These are phyloP conservation scores for Acorus gramineus DNA, from an alignment of 106 monocot genomes.

Conservation along the genomic window DNA sequence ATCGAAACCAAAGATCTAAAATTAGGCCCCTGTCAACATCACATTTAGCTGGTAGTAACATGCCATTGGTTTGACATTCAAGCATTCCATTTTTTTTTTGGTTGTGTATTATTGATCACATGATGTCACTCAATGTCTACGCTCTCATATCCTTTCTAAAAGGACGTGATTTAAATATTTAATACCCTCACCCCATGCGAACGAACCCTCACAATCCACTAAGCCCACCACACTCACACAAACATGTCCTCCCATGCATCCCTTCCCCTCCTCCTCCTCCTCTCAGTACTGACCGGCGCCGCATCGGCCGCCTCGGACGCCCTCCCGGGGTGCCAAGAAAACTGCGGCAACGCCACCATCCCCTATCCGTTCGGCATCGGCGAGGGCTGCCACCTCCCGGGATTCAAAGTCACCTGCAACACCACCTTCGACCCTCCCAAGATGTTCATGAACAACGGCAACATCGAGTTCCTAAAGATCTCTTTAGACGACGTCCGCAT, in stretches of 20 bases:
- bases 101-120: too few species aligned
- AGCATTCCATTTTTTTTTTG: too few species aligned
- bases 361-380: constrained; percentile 54
- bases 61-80: too few species aligned
- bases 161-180: too few species aligned
- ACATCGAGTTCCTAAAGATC: constrained; percentile 11
- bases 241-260: background rate
- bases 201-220: too few species aligned
- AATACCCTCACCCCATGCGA: too few species aligned
- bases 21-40: too few species aligned
- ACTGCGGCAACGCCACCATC: constrained; percentile 34
- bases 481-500: background rate
- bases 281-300: background rate
- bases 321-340: constrained; percentile 17
- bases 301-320: background rate
- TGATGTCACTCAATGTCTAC: too few species aligned
- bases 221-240: too few species aligned
- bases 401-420: constrained; percentile 41
- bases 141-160: too few species aligned
- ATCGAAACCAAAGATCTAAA: too few species aligned
- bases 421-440: constrained; percentile 13
- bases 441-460: constrained; percentile 15
- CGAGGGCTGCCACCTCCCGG: constrained; percentile 17
- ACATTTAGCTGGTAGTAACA: too few species aligned
- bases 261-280: background rate